Evolutionary conservation across 345 rosid genomes (phyloP), one percentile per base, ranked within the genome.

Genomic region (Draba incana): DNA sequence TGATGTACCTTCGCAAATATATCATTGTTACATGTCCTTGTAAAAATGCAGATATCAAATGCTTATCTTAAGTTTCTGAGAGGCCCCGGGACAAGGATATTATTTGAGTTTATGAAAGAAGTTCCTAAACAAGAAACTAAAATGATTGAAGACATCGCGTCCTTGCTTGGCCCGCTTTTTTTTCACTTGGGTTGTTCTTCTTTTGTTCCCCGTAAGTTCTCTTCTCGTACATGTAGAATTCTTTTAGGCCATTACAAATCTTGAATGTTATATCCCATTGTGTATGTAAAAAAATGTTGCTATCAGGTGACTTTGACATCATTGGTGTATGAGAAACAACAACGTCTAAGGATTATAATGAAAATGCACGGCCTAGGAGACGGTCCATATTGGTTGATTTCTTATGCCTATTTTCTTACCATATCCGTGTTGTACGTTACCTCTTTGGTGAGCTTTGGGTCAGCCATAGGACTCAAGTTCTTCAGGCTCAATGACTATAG

Each of bases 191-290:
- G 38, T 85, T 90, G 62, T 90, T 88, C 88, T 93, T 88, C 96
- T 84, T 69, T 85, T 90, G n/a, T 93, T 93, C 77, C 94, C 97
- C 3, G 98, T 93, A 82, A 90, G 98, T 71, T 58, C 7, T 42
- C 41, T 20, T 8, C 25, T 20, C 20, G 20, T 20, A 60, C 24
- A 35, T 0, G 20, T 10, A 48, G 25, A 43, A 48, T 13, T 15
- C 20, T 31, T 57, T 35, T 55, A 39, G 4, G 52, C 47, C 53
- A 33, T 42, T 12, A 7, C 23, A 38, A 14, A 62, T 85, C 80
- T 73, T 90, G 94, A 20, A 20, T 20, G 20, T 20, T 20, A 20
- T 20, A 20, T 20, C 20, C 20, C 20, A 20, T 20, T 20, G 20
- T 20, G 20, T 20, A 20, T 20, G 20, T 20, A 20, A 20, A 20